Base-by-base conservation (phyloP, 371 early-diverging fungal species). In the Mucor circinelloides region DNA sequence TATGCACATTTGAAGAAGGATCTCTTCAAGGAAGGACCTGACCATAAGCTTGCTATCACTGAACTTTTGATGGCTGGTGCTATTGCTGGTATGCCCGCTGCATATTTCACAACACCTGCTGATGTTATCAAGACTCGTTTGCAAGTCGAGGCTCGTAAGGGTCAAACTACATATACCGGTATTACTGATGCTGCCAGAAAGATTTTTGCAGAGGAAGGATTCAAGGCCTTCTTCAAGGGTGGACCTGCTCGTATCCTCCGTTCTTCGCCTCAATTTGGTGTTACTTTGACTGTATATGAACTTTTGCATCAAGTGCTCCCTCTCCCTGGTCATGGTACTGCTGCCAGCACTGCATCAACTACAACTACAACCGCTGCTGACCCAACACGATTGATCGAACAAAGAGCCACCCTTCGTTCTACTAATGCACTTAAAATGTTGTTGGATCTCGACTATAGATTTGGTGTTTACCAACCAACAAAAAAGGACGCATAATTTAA, bases 51-150 rank as follows among this genome's bases (percentile, higher is more conserved):
- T 67, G 82, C 83, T 23, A 87, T 93, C 44, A 68, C 85, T 1
- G 96, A 96, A 70, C 85, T 98, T 8, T 84, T 98, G 56, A 81
- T 89, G 44, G 89, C 98, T 52, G 99, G 99, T 77, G 96, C 97
- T 8, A 83, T 93, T 58, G 95, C 99, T 55, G 99, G 99, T 77
- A 96, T 99, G 91, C 97, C 98, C 19, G 98, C 95, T 30, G 97
- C 99, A 23, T 97, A 97, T 74, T 88, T 97, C 42, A 95, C 97
- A 44, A 98, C 99, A 1, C 99, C 98, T 6, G 97, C 97, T 21
- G 99, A 99, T 82, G 99, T 99, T 17, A 97, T 98, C 86, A 99
- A 99, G 83, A 99, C 99, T 3, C 91, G 99, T 66, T 83, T 99
- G 13, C 99, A 99, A 79, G 98, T 97, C 25, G 95, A 94, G 58